Percentiles rank a stretch among this genome's conserved stretches.
These are phyloP conservation scores for Huntiella omanensis DNA, from an alignment of 2,329 filamentous ascomycete species.

Conservation along the genomic window DNA sequence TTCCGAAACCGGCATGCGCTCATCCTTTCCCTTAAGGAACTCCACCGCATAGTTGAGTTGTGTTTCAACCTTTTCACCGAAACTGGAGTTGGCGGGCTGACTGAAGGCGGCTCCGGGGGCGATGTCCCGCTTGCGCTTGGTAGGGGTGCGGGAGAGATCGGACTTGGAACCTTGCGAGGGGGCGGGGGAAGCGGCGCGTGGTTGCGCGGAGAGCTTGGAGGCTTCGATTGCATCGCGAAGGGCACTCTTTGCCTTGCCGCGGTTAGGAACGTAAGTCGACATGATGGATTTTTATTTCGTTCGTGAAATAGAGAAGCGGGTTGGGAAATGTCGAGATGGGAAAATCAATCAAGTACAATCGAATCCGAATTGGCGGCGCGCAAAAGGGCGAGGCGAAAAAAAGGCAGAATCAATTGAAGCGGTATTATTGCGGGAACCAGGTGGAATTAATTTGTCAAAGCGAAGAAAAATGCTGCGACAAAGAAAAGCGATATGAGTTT, in stretches of 20 bases:
- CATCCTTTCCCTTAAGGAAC: conserved; percentile 56
- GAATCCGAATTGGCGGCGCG: no score
- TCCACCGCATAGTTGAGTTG: conserved; percentile 77
- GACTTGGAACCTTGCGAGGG: conserved; percentile 34
- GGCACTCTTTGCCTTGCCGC: conserved; percentile 1
- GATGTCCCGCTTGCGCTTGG: conserved; percentile 39
- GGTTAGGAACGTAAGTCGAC: conserved; percentile 6
- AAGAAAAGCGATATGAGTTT: no score
- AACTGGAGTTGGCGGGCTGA: conserved; percentile 57
- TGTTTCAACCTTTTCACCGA: conserved; percentile 64
- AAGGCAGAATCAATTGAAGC: neutral
- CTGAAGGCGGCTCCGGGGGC: conserved; percentile 44
- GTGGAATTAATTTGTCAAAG: neutral
- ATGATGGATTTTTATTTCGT: neutral
- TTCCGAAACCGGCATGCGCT: conserved; percentile 51
- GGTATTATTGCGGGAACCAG: neutral
- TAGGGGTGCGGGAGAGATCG: conserved; percentile 37
- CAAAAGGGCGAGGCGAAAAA: neutral
- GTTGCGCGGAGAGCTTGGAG: conserved; percentile 38
- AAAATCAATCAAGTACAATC: neutral
- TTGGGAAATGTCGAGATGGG: neutral
- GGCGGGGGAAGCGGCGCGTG: conserved; percentile 32
- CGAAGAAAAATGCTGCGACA: no score
- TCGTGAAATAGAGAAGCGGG: neutral
- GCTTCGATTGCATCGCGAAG: conserved; percentile 21